Evolutionary conservation across 345 rosid species (phyloP), one percentile per base, ranked within the genome.

Genomic region (Nephelium lappaceum): DNA sequence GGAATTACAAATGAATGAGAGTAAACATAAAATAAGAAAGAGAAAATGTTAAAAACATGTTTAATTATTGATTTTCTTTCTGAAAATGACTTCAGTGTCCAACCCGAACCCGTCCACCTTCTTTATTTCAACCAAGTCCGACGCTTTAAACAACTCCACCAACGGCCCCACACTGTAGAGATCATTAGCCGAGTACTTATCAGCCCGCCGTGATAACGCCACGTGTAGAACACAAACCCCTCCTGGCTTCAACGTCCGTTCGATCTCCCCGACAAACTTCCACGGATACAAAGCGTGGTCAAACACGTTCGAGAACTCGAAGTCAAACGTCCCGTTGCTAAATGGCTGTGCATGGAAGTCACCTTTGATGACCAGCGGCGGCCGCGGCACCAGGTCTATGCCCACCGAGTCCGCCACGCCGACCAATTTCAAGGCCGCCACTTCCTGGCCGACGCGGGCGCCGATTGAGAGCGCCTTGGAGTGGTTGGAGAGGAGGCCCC

Each of bases 281-380:
- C 57, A 11, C 21, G 86, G 88, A 55, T 83, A 83, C 57, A 85
- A 38, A 1, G 88, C 88, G 72, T 85, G 88, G 43, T 85, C 88
- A 53, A 85, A 85, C 77, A 85, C 88, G 19, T 85, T 83, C 8
- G 88, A 85, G 86, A 85, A 85, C 72, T 83, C 86, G 12, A 85
- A 81, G 65, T 85, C 88, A n/a, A 83, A 85, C 0, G 86, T 80
- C 4, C 42, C 81, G 62, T 85, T 78, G n/a, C 66, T 60, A 41
- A 85, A 85, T 5, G 88, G 86, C 78, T 83, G 88, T 6, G 86
- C 81, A 61, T 85, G 88, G 51, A 85, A 85, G 36, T 85, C 88
- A 24, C 88, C 88, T 58, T 69, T 69, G 14, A 85, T 65, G 3
- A 85, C 88, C 39, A 85, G 84, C 8, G 88, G 88, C 42, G 88